phyloP scores from a whole-genome alignment of 2,329 filamentous ascomycete species.

The Curvularia sp. region DNA sequence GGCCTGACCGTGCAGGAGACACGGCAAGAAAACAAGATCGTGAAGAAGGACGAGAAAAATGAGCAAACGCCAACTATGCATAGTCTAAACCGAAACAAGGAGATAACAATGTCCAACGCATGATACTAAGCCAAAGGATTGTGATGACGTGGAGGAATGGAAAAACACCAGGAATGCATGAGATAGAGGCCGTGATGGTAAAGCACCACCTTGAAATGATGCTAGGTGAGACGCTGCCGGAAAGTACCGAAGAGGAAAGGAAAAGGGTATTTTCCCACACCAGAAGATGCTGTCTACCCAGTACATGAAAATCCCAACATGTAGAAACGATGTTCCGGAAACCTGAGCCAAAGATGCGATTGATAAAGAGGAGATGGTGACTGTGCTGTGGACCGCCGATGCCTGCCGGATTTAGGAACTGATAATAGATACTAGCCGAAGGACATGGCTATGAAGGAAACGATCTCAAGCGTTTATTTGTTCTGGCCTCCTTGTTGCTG shows the following conservation, averaged over 20 bases:
- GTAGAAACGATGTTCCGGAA: background rate
- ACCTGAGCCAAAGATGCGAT: background rate
- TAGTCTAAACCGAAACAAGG: conserved; percentile 11
- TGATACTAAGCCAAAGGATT: conserved; percentile 13
- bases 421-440: background rate
- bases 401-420: background rate
- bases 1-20: conserved; percentile 5
- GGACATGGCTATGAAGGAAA: background rate
- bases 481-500: conserved; percentile 28
- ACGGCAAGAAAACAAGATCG: conserved; percentile 2
- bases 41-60: conserved; percentile 8
- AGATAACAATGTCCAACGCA: conserved; percentile 2
- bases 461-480: conserved; percentile 25
- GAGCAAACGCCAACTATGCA: conserved; percentile 19
- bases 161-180: conserved; percentile 1
- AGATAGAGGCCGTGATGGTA: conserved; percentile 1
- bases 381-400: background rate
- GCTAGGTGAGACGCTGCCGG: background rate
- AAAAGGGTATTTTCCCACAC: conserved; percentile 20
- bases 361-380: background rate
- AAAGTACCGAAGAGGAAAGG: background rate
- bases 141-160: conserved; percentile 1
- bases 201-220: background rate
- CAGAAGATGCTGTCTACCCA: conserved; percentile 17
- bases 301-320: conserved; percentile 7